Evolutionary conservation across 768 basidiomycete species (phyloP), one percentile per base, ranked within the genome.

Genomic region (Cystofilobasidium ferigula): DNA sequence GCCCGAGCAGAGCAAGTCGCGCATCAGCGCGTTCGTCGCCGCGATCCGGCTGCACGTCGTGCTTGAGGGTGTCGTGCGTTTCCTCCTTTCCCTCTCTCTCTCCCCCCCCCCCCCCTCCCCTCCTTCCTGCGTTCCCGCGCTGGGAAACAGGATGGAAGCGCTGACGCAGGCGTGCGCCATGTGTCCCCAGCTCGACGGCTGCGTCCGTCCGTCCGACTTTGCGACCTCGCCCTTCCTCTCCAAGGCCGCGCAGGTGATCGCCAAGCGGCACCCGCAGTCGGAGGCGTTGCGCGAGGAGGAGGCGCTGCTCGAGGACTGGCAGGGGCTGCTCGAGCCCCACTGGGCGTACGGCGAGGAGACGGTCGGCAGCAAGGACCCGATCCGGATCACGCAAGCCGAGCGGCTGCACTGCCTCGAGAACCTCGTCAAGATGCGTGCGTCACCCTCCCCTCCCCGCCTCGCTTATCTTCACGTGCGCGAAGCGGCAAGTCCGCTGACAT

Each of bases 321-420:
- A 83, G 61, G 77, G 79, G 62, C 81, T 82, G 45, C 79, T 91
- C 40, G 87, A 89, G 0, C 74, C 83, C 20, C 85, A 85, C 72
- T 94, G 89, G 88, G 80, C 82, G 1, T 88, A 91, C 72, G 82
- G 85, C 0, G 78, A 84, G 0, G 90, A 91, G 70, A 90, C 88
- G 18, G 78, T 91, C 70, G 83, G 83, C 13, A 86, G 85, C 71
- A 85, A 87, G 26, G 91, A 94, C 77, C 89, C 89, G 8, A 86
- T 94, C 66, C 82, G 92, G 35, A 80, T 93, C 64, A 93, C 89
- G 0, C 91, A 95, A 76, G 86, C 89, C 0, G 87, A 88, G 70
- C 81, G 90, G 65, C 76, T 94, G 64, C 85, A 91, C 71, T 92
- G 89, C 71, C 83, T 88, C 34, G 89, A 92, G 73, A 89, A 92